Evolutionary conservation across 441 rosid species (phyloP).

Genomic region (Bruguiera hainesii): DNA sequence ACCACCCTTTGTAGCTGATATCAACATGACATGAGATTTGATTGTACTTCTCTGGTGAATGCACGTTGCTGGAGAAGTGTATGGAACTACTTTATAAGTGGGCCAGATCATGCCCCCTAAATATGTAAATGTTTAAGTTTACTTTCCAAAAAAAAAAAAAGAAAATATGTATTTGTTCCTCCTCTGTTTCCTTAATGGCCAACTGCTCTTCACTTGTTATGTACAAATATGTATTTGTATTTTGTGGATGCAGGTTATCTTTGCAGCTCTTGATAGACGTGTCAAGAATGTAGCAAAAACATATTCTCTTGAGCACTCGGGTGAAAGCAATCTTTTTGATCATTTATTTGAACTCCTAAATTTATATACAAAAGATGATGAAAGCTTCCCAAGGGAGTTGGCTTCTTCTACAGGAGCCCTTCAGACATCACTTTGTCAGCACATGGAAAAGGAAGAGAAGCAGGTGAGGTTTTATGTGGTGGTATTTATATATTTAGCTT

Average conservation of each 20-base stretch:
- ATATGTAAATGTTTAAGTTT: too few species aligned
- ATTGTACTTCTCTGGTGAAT: too few species aligned
- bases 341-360: slow-evolving; percentile 67
- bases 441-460: slow-evolving; percentile 92
- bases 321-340: slow-evolving; percentile 66
- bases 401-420: slow-evolving; percentile 79
- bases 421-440: slow-evolving; percentile 78
- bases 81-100: too few species aligned
- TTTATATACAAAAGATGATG: slow-evolving; percentile 47
- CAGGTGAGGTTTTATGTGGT: slow-evolving; percentile 44
- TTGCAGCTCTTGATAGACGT: slow-evolving; percentile 76
- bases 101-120: too few species aligned
- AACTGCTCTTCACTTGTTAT: too few species aligned
- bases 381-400: slow-evolving; percentile 55
- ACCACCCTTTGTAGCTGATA: too few species aligned
- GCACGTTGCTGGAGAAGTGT: too few species aligned
- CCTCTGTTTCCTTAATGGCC: too few species aligned
- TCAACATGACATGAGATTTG: too few species aligned
- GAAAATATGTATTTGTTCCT: too few species aligned
- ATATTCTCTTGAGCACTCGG: slow-evolving; percentile 78
- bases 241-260: slow-evolving; percentile 60
- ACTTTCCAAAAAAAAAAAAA: too few species aligned
- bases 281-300: slow-evolving; percentile 87
- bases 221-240: not conserved
- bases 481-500: slow-evolving; percentile 1